Evolutionary conservation across 352 stramenopile species (phyloP).

Genomic region (Phytophthora litchii): DNA sequence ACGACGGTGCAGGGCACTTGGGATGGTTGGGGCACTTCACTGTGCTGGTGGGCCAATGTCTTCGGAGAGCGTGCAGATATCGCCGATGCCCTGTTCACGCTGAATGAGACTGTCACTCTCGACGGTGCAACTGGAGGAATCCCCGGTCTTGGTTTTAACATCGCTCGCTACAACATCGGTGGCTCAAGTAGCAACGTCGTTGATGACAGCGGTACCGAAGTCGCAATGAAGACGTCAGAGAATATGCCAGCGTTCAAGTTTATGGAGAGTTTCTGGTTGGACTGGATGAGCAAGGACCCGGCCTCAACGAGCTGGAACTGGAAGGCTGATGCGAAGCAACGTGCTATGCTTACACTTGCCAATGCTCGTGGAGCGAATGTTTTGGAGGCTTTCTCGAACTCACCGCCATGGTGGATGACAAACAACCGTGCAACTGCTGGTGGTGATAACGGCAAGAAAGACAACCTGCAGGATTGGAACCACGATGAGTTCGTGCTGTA

Average conservation of each 20-base stretch:
- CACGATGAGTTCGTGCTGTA: conserved; percentile 55
- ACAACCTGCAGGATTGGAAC: conserved; percentile 59
- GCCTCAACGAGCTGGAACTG: conserved; percentile 57
- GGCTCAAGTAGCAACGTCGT: conserved; percentile 48
- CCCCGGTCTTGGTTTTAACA: conserved; percentile 55
- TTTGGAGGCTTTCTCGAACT: conserved; percentile 64
- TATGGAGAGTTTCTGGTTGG: conserved; percentile 58
- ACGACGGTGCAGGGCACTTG: conserved; percentile 33
- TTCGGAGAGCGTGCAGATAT: conserved; percentile 52
- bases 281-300: conserved; percentile 53
- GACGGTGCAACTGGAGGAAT: conserved; percentile 26
- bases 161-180: conserved; percentile 67
- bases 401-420: conserved; percentile 69
- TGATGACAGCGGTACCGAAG: conserved; percentile 42
- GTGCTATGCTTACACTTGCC: conserved; percentile 42
- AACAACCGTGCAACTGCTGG: conserved; percentile 54
- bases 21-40: conserved; percentile 65
- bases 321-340: conserved; percentile 51
- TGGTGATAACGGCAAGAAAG: conserved; percentile 37
- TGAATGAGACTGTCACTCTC: conserved; percentile 43
- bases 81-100: conserved; percentile 58
- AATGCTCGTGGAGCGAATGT: conserved; percentile 45
- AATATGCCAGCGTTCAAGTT: conserved; percentile 61
- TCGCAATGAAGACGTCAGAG: conserved; percentile 48
- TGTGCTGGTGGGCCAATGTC: conserved; percentile 67